phyloP scores from a whole-genome alignment of 805 yeast species.

The Saturnispora hagleri region DNA sequence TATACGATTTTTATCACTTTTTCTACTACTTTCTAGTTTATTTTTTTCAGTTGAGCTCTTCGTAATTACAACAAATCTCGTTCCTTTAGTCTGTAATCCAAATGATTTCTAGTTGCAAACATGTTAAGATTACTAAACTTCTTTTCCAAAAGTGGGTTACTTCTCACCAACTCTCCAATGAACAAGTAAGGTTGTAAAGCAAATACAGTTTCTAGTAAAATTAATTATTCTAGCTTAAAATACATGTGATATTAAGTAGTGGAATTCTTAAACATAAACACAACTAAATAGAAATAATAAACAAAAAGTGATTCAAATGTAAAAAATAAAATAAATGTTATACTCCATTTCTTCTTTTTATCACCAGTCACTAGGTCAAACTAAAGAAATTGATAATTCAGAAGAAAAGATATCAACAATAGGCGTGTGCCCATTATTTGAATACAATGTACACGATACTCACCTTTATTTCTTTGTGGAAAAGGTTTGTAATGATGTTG shows the following conservation, averaged over 20 bases:
- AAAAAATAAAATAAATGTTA: not conserved
- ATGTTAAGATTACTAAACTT: too few species aligned
- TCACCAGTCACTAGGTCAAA: not conserved
- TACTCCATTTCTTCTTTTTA: not conserved
- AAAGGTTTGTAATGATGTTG: conserved; percentile 35
- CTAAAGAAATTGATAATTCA: not conserved
- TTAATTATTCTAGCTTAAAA: too few species aligned
- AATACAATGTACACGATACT: not conserved
- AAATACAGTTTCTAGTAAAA: too few species aligned
- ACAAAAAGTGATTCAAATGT: not conserved
- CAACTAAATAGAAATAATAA: not conserved
- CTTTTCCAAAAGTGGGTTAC: too few species aligned
- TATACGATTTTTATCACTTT: not conserved
- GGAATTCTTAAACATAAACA: not conserved
- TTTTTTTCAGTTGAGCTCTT: not conserved
- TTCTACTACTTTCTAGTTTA: conserved; percentile 1
- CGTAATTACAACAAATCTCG: not conserved
- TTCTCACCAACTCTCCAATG: too few species aligned
- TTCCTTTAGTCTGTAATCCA: too few species aligned
- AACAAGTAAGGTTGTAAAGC: too few species aligned
- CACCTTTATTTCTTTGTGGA: conserved; percentile 34
- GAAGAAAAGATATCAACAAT: not conserved
- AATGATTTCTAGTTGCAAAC: too few species aligned
- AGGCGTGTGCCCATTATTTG: not conserved
- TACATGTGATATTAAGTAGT: not conserved